Evolutionary conservation across 805 yeast species (phyloP).

Genomic region (Lipomyces sp.): DNA sequence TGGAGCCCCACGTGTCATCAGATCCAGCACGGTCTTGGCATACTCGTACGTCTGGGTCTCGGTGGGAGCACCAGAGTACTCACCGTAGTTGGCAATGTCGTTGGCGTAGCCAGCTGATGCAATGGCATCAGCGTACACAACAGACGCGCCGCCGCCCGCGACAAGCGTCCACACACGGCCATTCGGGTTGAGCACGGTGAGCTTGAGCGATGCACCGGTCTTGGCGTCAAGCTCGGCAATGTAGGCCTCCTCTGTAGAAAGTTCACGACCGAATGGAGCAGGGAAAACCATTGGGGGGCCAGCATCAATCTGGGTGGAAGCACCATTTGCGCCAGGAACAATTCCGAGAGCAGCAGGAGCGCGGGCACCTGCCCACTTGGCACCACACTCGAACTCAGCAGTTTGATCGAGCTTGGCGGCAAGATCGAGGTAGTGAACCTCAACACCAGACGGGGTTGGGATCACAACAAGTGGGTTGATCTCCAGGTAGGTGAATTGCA

Average conservation of each 20-base stretch:
- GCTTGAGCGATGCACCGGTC: slow-evolving; percentile 55
- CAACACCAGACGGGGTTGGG: slow-evolving; percentile 48
- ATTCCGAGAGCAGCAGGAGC: slow-evolving; percentile 51
- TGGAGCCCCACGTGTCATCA: slow-evolving; percentile 52
- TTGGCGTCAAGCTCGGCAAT: slow-evolving; percentile 55
- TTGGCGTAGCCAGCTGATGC: slow-evolving; percentile 53
- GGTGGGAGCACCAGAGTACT: slow-evolving; percentile 56
- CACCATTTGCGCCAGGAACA: slow-evolving; percentile 32
- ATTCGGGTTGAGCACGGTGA: slow-evolving; percentile 51
- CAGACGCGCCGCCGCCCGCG: slow-evolving; percentile 57
- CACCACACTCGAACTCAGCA: slow-evolving; percentile 56
- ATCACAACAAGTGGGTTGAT: slow-evolving; percentile 54
- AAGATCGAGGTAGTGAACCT: slow-evolving; percentile 53
- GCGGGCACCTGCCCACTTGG: slow-evolving; percentile 56
- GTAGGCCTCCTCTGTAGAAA: slow-evolving; percentile 53
- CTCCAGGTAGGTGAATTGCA: slow-evolving; percentile 54
- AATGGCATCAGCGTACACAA: slow-evolving; percentile 55
- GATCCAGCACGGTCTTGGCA: slow-evolving; percentile 54
- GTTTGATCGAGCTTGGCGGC: slow-evolving; percentile 57
- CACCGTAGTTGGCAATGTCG: slow-evolving; percentile 55
- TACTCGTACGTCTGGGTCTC: slow-evolving; percentile 55
- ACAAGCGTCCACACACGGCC: slow-evolving; percentile 56
- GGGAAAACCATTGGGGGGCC: slow-evolving; percentile 58
- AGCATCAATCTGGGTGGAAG: slow-evolving; percentile 47
- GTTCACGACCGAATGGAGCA: slow-evolving; percentile 55